These are phyloP conservation scores for Vitis rupestris DNA, from an alignment of 164 flowering plant species.

Conservation along the genomic window DNA sequence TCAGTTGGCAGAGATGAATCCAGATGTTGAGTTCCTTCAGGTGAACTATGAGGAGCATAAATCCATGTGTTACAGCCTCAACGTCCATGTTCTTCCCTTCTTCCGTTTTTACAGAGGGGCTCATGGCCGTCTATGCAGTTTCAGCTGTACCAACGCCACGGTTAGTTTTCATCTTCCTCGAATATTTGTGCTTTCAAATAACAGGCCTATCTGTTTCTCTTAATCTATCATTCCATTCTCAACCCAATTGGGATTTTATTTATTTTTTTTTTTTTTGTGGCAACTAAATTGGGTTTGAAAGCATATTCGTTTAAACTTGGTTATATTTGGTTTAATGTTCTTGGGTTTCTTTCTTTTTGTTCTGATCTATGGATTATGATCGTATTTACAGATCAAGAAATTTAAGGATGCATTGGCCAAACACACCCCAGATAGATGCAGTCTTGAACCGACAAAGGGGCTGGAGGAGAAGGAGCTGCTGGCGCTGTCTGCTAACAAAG, in stretches of 20 bases:
- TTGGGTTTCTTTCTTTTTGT: too few relatives aligned
- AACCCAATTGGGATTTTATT: neutral
- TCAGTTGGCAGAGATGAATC: slow-evolving; percentile 78
- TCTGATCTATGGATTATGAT: neutral
- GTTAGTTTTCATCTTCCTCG: slow-evolving; percentile 35
- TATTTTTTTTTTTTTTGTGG: neutral
- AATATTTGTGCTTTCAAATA: neutral
- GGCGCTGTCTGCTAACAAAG: slow-evolving; percentile 72
- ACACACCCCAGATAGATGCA: slow-evolving; percentile 60
- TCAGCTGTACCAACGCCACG: slow-evolving; percentile 92
- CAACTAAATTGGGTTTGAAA: neutral
- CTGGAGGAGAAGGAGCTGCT: slow-evolving; percentile 77
- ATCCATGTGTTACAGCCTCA: slow-evolving; percentile 81
- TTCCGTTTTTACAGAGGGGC: slow-evolving; percentile 88
- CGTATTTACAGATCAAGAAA: slow-evolving; percentile 61
- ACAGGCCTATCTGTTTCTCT: too few relatives aligned
- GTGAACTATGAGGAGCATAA: slow-evolving; percentile 84
- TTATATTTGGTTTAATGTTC: too few relatives aligned
- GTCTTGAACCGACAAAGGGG: slow-evolving; percentile 72
- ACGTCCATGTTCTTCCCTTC: slow-evolving; percentile 88
- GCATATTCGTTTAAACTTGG: too few relatives aligned
- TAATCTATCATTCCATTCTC: too few relatives aligned
- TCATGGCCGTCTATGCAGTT: slow-evolving; percentile 84
- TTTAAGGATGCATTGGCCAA: slow-evolving; percentile 80
- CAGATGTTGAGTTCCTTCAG: slow-evolving; percentile 70